Base-by-base conservation (phyloP, 2,329 filamentous ascomycete genomes). In the Epichloe elymi region DNA sequence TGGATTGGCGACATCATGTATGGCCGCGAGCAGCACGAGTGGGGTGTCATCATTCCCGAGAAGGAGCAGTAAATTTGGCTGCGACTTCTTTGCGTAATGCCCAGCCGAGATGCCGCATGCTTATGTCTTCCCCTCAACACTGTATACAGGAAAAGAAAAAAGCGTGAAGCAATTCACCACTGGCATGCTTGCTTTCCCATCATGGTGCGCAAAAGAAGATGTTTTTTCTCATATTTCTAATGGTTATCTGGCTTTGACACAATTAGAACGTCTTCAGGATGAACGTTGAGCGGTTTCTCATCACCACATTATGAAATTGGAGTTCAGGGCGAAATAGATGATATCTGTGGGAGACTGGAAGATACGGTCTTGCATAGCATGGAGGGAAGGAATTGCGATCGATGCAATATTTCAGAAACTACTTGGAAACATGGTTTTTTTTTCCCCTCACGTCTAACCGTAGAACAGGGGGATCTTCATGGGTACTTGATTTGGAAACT, bases 1-100 rank as follows among this genome's bases (percentile, higher is more conserved):
- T 84, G 78, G 77, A 70, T 89, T 56, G 72, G 74, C 56, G 80
- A 83, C 57, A 86, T 89, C 67, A 88, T 87, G 82, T 88, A 84
- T 64, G 85, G 85, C 54, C 75, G 75, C 52, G 78, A 76, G 61
- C 62, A 82, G 52, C 83, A 88, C 63, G 70, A 78, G 46, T 89
- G 85, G 84, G 82, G 78, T 37, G 75, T 86, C 51, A 74, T 85
- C 37, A 74, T 89, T 37, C 70, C 78, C 49, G 81, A 86, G 65
- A 75, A 81, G 61, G 59, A 71, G 61, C 69, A 65, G 60, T 50
- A 47, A 48, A n/a, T n/a, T 19, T 46, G 23, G n/a, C 14, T 35
- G 10, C 30, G 30, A 11, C 30, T 30, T 26, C 2, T 26, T 30
- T 30, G 30, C 30, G 8, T 30, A 10, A 2, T 11, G 30, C 30